These are phyloP conservation scores for Colletotrichum melonis DNA, from an alignment of 2,329 filamentous ascomycete species.

Conservation along the genomic window DNA sequence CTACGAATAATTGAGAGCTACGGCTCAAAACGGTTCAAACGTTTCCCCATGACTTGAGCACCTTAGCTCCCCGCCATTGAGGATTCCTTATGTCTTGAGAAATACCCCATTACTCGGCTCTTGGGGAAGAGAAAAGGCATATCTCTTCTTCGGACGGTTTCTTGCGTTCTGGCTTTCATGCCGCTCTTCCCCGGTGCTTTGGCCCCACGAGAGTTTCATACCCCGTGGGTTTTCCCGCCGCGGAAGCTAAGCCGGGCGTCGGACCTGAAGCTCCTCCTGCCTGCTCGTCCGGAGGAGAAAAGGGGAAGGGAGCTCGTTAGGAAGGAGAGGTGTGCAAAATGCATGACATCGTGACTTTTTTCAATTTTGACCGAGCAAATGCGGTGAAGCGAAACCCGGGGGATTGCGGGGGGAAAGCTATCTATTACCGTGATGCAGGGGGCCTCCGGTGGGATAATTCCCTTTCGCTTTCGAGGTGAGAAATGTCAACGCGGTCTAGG, in stretches of 20 bases:
- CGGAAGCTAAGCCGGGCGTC: background rate
- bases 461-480: background rate
- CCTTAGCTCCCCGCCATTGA: no score
- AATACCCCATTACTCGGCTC: background rate
- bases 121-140: background rate
- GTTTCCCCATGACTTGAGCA: background rate
- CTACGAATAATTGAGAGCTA: conserved; percentile 6
- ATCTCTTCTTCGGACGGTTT: conserved; percentile 9
- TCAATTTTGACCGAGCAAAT: background rate
- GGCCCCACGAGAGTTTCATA: conserved; percentile 18
- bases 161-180: background rate
- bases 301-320: background rate
- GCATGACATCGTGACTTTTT: background rate
- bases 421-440: background rate
- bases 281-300: background rate
- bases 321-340: background rate
- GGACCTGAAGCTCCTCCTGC: background rate
- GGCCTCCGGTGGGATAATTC: background rate
- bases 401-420: background rate
- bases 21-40: conserved; percentile 2
- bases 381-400: background rate
- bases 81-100: conserved; percentile 1
- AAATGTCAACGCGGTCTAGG: background rate
- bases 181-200: conserved; percentile 25
- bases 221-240: background rate